These are phyloP conservation scores for Coffea canephora DNA, from an alignment of 257 asterid genomes.

Conservation along the genomic window DNA sequence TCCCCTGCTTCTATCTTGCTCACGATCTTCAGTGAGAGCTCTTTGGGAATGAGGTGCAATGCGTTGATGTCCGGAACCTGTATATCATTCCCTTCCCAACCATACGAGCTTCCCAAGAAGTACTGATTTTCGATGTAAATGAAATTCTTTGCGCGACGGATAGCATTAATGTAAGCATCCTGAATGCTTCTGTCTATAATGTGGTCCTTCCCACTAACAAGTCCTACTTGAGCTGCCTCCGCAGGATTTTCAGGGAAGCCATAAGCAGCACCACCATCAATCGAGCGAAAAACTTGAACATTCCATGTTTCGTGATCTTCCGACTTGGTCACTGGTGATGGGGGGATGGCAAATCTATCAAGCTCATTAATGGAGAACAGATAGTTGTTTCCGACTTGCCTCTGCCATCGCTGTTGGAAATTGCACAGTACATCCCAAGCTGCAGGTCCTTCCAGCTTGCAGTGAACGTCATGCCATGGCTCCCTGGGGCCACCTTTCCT, in stretches of 20 bases:
- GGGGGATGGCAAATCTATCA: conserved; percentile 36
- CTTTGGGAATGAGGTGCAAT: conserved; percentile 72
- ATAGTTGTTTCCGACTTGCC: conserved; percentile 48
- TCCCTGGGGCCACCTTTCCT: conserved; percentile 88
- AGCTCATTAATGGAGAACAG: conserved; percentile 47
- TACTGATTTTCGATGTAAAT: conserved; percentile 91
- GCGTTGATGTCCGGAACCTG: conserved; percentile 60
- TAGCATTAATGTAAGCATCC: conserved; percentile 81
- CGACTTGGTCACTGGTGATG: conserved; percentile 32
- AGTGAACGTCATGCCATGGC: conserved; percentile 96
- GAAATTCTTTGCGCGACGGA: conserved; percentile 75
- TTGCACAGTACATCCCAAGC: conserved; percentile 95
- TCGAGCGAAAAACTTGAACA: conserved; percentile 82
- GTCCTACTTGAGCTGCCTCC: conserved; percentile 49
- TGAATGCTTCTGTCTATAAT: conserved; percentile 80
- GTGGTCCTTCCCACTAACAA: conserved; percentile 61
- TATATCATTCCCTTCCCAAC: conserved; percentile 49
- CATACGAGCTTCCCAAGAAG: conserved; percentile 83
- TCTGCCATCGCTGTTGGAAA: conserved; percentile 87
- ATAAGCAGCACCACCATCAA: conserved; percentile 66
- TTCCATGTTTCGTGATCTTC: conserved; percentile 68
- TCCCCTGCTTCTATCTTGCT: conserved; percentile 71
- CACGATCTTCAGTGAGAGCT: conserved; percentile 70
- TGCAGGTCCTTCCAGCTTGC: conserved; percentile 76
- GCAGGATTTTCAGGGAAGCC: conserved; percentile 55